phyloP scores from a whole-genome alignment of 2,329 filamentous ascomycete species.

The Pseudogymnoascus sp. region DNA sequence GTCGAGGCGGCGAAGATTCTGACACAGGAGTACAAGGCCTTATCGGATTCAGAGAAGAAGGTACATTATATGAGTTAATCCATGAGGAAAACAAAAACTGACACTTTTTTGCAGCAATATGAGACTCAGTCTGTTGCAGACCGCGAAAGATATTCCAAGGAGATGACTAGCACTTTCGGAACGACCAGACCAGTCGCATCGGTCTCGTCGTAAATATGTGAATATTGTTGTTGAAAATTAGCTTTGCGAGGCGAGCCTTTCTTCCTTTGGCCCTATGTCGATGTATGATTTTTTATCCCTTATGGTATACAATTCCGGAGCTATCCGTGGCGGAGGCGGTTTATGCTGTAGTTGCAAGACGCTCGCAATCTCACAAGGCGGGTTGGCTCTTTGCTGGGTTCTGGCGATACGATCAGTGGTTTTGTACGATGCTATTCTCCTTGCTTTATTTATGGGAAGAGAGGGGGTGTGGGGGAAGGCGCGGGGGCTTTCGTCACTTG shows the following conservation, averaged over 20 bases:
- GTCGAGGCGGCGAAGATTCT: conserved; percentile 34
- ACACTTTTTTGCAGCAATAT: neutral
- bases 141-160: neutral
- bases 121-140: neutral
- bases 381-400: neutral
- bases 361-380: neutral
- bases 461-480: neutral
- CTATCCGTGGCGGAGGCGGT: neutral
- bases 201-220: neutral
- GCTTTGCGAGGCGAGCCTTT: neutral
- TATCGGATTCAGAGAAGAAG: conserved; percentile 39
- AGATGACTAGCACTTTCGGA: neutral
- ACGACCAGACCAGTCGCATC: neutral
- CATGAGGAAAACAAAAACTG: neutral
- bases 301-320: conserved; percentile 6
- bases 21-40: conserved; percentile 37
- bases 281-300: conserved; percentile 4
- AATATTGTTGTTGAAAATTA: conserved; percentile 5
- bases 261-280: neutral
- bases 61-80: conserved; percentile 22
- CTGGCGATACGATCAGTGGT: neutral
- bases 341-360: neutral
- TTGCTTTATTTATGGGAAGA: neutral
- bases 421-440: neutral
- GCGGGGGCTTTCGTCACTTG: neutral